phyloP scores from a whole-genome alignment of 2,329 filamentous ascomycete genomes.

The Nothophaeocryptopus gaeumannii region DNA sequence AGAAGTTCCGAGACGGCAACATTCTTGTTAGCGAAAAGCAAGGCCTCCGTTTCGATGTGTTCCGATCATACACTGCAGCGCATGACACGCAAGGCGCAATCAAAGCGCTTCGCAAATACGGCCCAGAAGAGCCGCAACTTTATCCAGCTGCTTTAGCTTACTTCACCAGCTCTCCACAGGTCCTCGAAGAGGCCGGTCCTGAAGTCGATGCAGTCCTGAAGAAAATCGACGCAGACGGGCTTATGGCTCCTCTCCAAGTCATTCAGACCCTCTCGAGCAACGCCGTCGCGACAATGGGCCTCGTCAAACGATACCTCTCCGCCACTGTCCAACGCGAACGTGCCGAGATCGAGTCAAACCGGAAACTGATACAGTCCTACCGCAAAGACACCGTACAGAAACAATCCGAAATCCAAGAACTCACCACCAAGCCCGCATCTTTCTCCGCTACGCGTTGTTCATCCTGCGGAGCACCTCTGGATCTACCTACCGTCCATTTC shows the following conservation, averaged over 20 bases:
- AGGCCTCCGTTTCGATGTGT: slow-evolving; percentile 89
- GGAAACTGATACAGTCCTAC: slow-evolving; percentile 77
- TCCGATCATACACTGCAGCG: slow-evolving; percentile 89
- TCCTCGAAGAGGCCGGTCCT: slow-evolving; percentile 76
- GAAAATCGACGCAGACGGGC: slow-evolving; percentile 82
- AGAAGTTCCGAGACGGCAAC: slow-evolving; percentile 84
- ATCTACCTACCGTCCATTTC: slow-evolving; percentile 91
- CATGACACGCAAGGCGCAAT: slow-evolving; percentile 90
- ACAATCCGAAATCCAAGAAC: slow-evolving; percentile 71
- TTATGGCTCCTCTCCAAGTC: slow-evolving; percentile 95
- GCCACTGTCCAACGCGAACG: slow-evolving; percentile 86
- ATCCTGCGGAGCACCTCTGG: slow-evolving; percentile 72
- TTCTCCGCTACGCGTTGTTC: slow-evolving; percentile 90
- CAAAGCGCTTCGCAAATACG: slow-evolving; percentile 86
- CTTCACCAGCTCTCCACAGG: slow-evolving; percentile 77
- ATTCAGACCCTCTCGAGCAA: slow-evolving; percentile 83
- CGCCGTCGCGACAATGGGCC: slow-evolving; percentile 90
- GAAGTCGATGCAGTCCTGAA: slow-evolving; percentile 77
- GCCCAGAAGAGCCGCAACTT: slow-evolving; percentile 81
- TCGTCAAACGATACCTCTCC: slow-evolving; percentile 89
- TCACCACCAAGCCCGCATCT: slow-evolving; percentile 75
- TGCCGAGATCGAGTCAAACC: slow-evolving; percentile 77
- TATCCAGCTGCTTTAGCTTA: slow-evolving; percentile 92
- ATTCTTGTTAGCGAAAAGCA: slow-evolving; percentile 92
- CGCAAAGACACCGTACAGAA: slow-evolving; percentile 79